Evolutionary conservation across 2,329 filamentous ascomycete species (phyloP).

Genomic region (Claviceps cyperi): DNA sequence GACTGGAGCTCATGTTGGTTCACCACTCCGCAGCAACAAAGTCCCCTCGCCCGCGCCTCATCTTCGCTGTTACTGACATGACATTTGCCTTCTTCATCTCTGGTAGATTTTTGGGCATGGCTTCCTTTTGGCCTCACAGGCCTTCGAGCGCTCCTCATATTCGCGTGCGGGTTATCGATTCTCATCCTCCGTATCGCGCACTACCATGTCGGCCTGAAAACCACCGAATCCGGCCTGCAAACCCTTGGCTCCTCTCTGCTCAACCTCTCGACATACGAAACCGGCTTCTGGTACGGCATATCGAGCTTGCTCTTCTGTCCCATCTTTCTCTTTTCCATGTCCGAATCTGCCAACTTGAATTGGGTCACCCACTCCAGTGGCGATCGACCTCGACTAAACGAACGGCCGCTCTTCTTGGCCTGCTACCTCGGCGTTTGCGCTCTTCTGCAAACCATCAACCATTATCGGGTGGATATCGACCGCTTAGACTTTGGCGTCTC

Average conservation of each 20-base stretch:
- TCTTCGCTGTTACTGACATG: not conserved
- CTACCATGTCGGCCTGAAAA: slow-evolving; percentile 61
- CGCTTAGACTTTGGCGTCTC: slow-evolving; percentile 32
- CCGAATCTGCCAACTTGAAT: slow-evolving; percentile 45
- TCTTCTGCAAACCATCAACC: slow-evolving; percentile 50
- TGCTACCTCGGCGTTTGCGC: slow-evolving; percentile 56
- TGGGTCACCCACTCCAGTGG: slow-evolving; percentile 59
- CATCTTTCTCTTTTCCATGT: slow-evolving; percentile 61
- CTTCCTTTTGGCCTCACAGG: slow-evolving; percentile 67
- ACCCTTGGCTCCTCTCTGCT: slow-evolving; percentile 45
- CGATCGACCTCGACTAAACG: slow-evolving; percentile 68
- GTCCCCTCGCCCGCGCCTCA: not conserved
- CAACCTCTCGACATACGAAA: slow-evolving; percentile 49
- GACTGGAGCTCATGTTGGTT: slow-evolving; percentile 54
- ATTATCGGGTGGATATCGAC: slow-evolving; percentile 63
- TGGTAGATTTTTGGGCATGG: slow-evolving; percentile 67
- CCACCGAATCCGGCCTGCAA: slow-evolving; percentile 52
- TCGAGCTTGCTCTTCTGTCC: slow-evolving; percentile 71
- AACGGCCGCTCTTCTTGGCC: slow-evolving; percentile 70
- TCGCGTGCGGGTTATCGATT: slow-evolving; percentile 59
- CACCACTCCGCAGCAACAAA: not conserved
- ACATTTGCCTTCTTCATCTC: not conserved
- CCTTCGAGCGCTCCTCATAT: slow-evolving; percentile 60
- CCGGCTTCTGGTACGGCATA: slow-evolving; percentile 58
- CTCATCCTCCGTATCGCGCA: slow-evolving; percentile 78